A percentile compares a stretch with the other conserved stretches of the same genome.
These are phyloP conservation scores for Backusella morwellensis DNA, from an alignment of 192 early-diverging fungal genomes.

Conservation along the genomic window DNA sequence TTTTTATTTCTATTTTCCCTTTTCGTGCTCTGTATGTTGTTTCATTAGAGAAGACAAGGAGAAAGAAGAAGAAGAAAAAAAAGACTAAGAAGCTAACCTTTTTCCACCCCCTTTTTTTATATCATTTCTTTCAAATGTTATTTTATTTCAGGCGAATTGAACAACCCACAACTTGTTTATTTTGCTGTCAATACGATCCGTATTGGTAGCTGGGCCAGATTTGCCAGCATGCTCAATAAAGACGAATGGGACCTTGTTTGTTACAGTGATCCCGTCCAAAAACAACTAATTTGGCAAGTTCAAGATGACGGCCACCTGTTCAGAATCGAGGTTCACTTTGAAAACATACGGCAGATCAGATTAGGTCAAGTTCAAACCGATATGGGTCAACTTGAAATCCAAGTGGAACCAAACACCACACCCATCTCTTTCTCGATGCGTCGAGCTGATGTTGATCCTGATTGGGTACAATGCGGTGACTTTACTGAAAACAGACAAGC, in stretches of 20 bases:
- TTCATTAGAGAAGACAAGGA: slow-evolving; percentile 2
- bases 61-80: neutral
- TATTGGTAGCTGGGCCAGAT: slow-evolving; percentile 23
- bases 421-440: slow-evolving; percentile 19
- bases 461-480: slow-evolving; percentile 60
- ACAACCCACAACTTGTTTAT: neutral
- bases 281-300: slow-evolving; percentile 24
- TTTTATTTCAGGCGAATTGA: slow-evolving; percentile 1
- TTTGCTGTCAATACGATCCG: slow-evolving; percentile 17
- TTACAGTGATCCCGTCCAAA: slow-evolving; percentile 5
- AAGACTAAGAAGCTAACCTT: neutral
- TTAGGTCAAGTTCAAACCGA: neutral
- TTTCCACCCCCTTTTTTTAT: neutral
- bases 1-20: neutral
- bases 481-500: slow-evolving; percentile 65
- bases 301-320: slow-evolving; percentile 21
- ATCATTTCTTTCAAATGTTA: neutral
- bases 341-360: slow-evolving; percentile 14
- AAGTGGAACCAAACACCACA: neutral
- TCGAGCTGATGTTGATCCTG: neutral
- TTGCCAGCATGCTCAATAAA: neutral
- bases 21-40: neutral
- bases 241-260: slow-evolving; percentile 27
- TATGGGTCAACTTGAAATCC: slow-evolving; percentile 23
- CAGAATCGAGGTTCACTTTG: slow-evolving; percentile 12